Base-by-base conservation (phyloP, 768 basidiomycete species). In the Mycena alexandri region DNA sequence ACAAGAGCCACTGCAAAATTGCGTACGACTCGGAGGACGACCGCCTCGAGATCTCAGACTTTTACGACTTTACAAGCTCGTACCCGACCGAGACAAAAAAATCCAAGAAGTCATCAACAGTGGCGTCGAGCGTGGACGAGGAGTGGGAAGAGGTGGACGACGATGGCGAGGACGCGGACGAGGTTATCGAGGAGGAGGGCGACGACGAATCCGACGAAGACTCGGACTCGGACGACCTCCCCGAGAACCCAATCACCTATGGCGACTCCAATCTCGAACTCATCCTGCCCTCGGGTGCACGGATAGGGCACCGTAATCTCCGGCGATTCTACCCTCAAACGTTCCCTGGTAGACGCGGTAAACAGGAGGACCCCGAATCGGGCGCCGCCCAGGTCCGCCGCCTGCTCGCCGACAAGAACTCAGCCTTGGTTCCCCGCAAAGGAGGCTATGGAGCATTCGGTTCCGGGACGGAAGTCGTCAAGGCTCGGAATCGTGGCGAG, bases 1-100 rank as follows among this genome's bases (percentile, higher is more conserved):
- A 96, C 83, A 99, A 99, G 81, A 86, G 88, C 64, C 98, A 99
- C 75, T 98, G 96, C 86, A 98, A 98, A 80, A 89, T 99, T 70
- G 92, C 94, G 0, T 99, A 97, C 78, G 94, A 95, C 65, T 80
- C 86, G 1, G 90, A 93, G 72, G 75, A 81, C 43, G 95, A 98
- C 75, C 87, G 90, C 46, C 87, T 96, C 58, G 96, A 97, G 71
- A 71, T 97, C 7, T 93, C 95, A 0, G 96, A 98, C 71, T 98
- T 85, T 76, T 99, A 99, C 81, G 95, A 98, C 78, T 99, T 97
- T 77, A 85, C 90, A 0, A 77, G 84, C 0, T 94, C 93, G 13
- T 97, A 97, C 75, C 92, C 93, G 43, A 73, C 76, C 12, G 82
- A 83, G 1, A 44, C 66, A 17, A 72, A 69, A 59, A 74, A 71